Conservation (phyloP, 257 asterid species). For the Avicennia marina region DNA sequence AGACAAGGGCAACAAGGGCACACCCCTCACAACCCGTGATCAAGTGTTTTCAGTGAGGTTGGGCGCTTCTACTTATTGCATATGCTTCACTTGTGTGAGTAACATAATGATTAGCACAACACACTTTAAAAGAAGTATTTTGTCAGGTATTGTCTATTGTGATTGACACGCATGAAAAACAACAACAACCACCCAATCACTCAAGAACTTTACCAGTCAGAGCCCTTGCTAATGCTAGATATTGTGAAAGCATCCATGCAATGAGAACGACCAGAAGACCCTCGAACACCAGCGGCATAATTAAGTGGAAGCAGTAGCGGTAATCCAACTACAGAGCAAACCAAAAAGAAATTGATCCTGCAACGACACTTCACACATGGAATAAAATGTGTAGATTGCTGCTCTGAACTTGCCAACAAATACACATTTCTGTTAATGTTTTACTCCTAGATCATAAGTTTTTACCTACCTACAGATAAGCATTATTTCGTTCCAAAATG, state of each 20-base stretch:
- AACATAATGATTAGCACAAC: no score
- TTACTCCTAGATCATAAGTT: background rate
- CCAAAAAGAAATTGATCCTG: constrained; percentile 83
- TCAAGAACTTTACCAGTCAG: constrained; percentile 50
- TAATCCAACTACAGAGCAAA: constrained; percentile 65
- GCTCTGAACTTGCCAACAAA: background rate
- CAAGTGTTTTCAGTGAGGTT: background rate
- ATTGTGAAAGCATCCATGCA: constrained; percentile 79
- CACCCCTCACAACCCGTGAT: no score
- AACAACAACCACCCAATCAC: background rate
- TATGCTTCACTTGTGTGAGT: constrained; percentile 1
- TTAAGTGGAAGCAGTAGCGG: constrained; percentile 71
- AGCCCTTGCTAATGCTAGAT: constrained; percentile 68
- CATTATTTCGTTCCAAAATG: background rate
- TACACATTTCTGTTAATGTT: background rate
- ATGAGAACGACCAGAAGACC: constrained; percentile 29
- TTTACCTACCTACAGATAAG: background rate
- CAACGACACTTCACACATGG: constrained; percentile 18
- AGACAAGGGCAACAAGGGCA: background rate
- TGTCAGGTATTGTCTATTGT: background rate
- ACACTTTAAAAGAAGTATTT: background rate
- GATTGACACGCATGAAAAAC: background rate
- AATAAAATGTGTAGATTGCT: constrained; percentile 5
- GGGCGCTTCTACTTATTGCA: background rate
- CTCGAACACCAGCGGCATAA: constrained; percentile 45